A percentile compares a stretch with the other conserved stretches of the same genome.
phyloP scores from a whole-genome alignment of 768 basidiomycete genomes.

The Leccinum ochraceum region DNA sequence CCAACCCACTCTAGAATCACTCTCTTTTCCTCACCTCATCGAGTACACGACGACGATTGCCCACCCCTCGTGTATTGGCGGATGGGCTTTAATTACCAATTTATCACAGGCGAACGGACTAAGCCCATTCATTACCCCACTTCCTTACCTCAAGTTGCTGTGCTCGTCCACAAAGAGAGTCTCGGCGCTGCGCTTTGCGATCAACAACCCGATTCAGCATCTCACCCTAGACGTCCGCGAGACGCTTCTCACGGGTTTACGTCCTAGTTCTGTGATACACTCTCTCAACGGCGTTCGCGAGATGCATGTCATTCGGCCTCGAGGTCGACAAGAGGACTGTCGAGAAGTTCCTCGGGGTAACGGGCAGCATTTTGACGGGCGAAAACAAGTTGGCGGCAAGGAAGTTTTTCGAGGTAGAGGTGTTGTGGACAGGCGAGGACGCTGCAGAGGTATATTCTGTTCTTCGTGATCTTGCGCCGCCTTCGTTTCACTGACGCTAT shows the following conservation, averaged over 20 bases:
- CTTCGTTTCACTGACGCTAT: neutral
- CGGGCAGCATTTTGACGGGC: constrained; percentile 25
- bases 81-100: constrained; percentile 7
- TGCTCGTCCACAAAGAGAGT: constrained; percentile 29
- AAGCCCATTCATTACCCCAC: constrained; percentile 7
- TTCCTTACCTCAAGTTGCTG: constrained; percentile 29
- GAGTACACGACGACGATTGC: constrained; percentile 10
- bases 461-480: neutral
- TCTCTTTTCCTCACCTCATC: constrained; percentile 29
- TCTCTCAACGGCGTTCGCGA: constrained; percentile 29
- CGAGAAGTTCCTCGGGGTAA: constrained; percentile 31
- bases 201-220: constrained; percentile 18
- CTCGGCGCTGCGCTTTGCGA: constrained; percentile 20
- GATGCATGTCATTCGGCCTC: constrained; percentile 30
- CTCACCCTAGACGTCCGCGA: constrained; percentile 28
- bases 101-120: neutral
- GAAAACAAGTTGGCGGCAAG: constrained; percentile 15
- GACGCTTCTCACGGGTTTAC: constrained; percentile 33
- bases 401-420: constrained; percentile 30
- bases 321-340: constrained; percentile 36
- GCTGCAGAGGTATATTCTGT: constrained; percentile 27
- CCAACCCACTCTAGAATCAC: constrained; percentile 28
- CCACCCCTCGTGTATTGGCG: constrained; percentile 6
- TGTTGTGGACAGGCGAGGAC: constrained; percentile 28
- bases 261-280: constrained; percentile 29